Conservation (phyloP, 495 filamentous ascomycete species). For the Polyplosphaeria fusca region DNA sequence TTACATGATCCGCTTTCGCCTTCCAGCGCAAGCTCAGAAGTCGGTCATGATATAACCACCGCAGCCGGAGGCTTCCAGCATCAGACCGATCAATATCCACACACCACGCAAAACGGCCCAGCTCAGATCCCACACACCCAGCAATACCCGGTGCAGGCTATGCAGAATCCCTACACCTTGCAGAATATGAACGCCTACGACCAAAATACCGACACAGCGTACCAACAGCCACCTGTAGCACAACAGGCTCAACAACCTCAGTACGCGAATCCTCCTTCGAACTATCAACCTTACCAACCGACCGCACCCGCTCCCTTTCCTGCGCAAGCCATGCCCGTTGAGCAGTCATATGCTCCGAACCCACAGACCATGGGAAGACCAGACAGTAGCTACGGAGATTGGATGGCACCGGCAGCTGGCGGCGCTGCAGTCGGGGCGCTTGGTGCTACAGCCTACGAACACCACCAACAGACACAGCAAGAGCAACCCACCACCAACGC, state of each 20-base stretch:
- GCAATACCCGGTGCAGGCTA: slow-evolving; percentile 4
- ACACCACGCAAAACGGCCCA: not conserved
- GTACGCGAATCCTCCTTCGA: slow-evolving; percentile 13
- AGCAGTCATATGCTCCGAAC: not conserved
- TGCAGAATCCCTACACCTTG: slow-evolving; percentile 3
- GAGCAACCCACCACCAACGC: not conserved
- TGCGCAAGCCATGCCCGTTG: slow-evolving; percentile 1
- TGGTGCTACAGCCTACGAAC: slow-evolving; percentile 30
- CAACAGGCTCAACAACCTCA: slow-evolving; percentile 4
- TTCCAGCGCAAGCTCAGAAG: slow-evolving; percentile 69
- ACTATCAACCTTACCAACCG: slow-evolving; percentile 1
- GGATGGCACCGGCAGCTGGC: slow-evolving; percentile 42
- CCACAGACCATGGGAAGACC: slow-evolving; percentile 13
- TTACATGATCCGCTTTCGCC: slow-evolving; percentile 72
- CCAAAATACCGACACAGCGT: slow-evolving; percentile 6
- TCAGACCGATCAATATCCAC: not conserved
- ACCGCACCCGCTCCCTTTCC: not conserved
- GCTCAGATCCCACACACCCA: slow-evolving; percentile 3
- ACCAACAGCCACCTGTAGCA: slow-evolving; percentile 7
- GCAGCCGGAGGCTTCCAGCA: slow-evolving; percentile 45
- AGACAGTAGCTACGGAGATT: slow-evolving; percentile 40
- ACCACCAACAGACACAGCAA: slow-evolving; percentile 23
- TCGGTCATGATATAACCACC: slow-evolving; percentile 57
- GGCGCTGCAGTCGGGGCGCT: slow-evolving; percentile 36
- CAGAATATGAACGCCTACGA: slow-evolving; percentile 13